Percentiles rank a stretch among this genome's conserved stretches.
Conservation (phyloP, 1,139 yeast genomes). For the Suhomyces maxii region DNA sequence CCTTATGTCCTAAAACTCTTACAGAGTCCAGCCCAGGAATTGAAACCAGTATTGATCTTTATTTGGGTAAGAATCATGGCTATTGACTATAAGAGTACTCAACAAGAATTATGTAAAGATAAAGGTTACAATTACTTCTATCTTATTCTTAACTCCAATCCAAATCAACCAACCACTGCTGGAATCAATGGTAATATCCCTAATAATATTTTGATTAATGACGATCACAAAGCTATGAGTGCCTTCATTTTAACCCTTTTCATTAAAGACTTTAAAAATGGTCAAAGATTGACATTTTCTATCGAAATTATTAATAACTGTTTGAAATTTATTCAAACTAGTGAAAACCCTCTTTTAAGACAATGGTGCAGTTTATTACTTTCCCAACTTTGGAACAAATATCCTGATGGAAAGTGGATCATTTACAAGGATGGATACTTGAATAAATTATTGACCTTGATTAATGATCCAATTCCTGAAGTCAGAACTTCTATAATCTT, state of each 20-base stretch:
- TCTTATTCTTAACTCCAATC: constrained; percentile 55
- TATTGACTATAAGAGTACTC: constrained; percentile 86
- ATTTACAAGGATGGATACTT: constrained; percentile 67
- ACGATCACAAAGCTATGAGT: constrained; percentile 94
- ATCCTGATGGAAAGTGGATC: constrained; percentile 75
- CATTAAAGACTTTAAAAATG: constrained; percentile 74
- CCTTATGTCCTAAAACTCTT: constrained; percentile 89
- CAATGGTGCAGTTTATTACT: constrained; percentile 89
- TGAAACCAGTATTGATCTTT: constrained; percentile 90
- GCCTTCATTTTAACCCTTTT: constrained; percentile 85
- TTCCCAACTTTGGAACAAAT: constrained; percentile 73
- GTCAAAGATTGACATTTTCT: constrained; percentile 78
- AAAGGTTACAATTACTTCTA: constrained; percentile 88
- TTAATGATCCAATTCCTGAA: constrained; percentile 92
- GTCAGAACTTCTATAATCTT: constrained; percentile 83
- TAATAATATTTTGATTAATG: constrained; percentile 44
- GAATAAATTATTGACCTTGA: constrained; percentile 53
- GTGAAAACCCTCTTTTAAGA: constrained; percentile 81
- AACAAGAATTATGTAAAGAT: constrained; percentile 88
- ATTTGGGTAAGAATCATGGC: constrained; percentile 99
- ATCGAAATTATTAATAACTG: constrained; percentile 72
- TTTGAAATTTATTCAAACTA: constrained; percentile 61
- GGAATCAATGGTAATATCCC: constrained; percentile 21
- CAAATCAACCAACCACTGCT: constrained; percentile 26
- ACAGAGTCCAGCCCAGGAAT: constrained; percentile 94